Conservation (phyloP, 2,329 filamentous ascomycete genomes). For the Hypoxylon sp. region DNA sequence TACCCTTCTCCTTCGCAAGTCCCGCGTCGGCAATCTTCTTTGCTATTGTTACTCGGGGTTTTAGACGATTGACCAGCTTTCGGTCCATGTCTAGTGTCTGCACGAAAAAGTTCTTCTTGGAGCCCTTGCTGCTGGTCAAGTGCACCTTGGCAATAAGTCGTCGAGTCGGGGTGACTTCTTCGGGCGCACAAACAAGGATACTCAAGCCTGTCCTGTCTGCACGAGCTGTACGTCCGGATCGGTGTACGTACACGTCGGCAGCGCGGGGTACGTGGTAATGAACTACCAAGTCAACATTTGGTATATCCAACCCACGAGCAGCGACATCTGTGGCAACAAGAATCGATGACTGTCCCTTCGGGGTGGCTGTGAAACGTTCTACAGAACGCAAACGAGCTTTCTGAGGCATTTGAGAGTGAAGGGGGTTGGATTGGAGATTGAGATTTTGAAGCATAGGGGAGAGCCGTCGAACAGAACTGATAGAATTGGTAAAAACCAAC, state of each 20-base stretch:
- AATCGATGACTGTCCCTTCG: constrained; percentile 65
- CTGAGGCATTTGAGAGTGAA: constrained; percentile 95
- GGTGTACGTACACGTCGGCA: constrained; percentile 93
- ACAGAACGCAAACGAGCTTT: constrained; percentile 94
- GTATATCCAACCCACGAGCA: constrained; percentile 91
- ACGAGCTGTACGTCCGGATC: constrained; percentile 92
- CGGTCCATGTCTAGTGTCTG: constrained; percentile 85
- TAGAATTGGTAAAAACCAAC: constrained; percentile 95
- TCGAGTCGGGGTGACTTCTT: constrained; percentile 86
- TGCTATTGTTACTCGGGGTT: constrained; percentile 79
- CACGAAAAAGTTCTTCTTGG: constrained; percentile 71
- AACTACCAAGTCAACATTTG: constrained; percentile 85
- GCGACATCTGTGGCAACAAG: constrained; percentile 94
- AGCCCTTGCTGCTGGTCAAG: constrained; percentile 59
- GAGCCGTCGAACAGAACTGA: constrained; percentile 87
- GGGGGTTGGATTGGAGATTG: constrained; percentile 74
- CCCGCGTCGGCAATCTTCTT: constrained; percentile 85
- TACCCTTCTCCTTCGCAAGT: constrained; percentile 87
- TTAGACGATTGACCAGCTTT: constrained; percentile 77
- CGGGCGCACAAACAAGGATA: constrained; percentile 87
- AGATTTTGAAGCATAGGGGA: constrained; percentile 86
- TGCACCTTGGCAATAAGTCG: constrained; percentile 90
- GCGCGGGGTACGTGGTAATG: constrained; percentile 95
- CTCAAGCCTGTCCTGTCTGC: constrained; percentile 80
- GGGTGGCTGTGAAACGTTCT: constrained; percentile 80